These are phyloP conservation scores for Microdochium trichocladiopsis DNA, from an alignment of 2,329 filamentous ascomycete species.

Conservation along the genomic window DNA sequence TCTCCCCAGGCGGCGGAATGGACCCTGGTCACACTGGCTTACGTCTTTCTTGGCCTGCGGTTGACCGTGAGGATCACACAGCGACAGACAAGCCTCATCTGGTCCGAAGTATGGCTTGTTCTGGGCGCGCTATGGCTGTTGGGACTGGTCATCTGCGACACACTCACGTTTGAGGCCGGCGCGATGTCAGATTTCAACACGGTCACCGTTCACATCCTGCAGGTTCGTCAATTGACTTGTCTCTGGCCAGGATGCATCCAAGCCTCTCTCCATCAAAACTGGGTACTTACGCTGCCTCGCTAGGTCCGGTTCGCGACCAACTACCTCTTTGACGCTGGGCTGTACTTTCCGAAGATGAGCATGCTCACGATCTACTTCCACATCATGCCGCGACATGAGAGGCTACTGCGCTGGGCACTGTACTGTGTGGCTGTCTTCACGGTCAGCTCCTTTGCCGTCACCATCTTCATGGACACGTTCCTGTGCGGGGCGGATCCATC, in stretches of 20 bases:
- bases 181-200: not conserved
- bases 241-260: not conserved
- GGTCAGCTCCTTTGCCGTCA: not conserved
- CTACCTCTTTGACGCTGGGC: constrained; percentile 6
- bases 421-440: not conserved
- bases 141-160: constrained; percentile 6
- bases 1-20: constrained; percentile 4
- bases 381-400: constrained; percentile 4
- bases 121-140: constrained; percentile 2
- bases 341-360: constrained; percentile 8
- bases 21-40: constrained; percentile 3
- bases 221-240: not conserved
- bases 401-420: constrained; percentile 2
- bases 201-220: not conserved
- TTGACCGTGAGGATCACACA: constrained; percentile 4
- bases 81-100: constrained; percentile 4
- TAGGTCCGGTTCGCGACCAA: constrained; percentile 7
- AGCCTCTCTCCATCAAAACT: not conserved
- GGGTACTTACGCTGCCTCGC: not conserved
- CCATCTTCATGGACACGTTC: constrained; percentile 2
- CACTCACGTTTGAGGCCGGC: constrained; percentile 3
- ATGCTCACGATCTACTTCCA: constrained; percentile 4
- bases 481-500: constrained; percentile 1
- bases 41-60: constrained; percentile 4
- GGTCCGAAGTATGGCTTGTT: constrained; percentile 4